Base-by-base conservation (phyloP, 345 rosid species). In the Mangifera indica region DNA sequence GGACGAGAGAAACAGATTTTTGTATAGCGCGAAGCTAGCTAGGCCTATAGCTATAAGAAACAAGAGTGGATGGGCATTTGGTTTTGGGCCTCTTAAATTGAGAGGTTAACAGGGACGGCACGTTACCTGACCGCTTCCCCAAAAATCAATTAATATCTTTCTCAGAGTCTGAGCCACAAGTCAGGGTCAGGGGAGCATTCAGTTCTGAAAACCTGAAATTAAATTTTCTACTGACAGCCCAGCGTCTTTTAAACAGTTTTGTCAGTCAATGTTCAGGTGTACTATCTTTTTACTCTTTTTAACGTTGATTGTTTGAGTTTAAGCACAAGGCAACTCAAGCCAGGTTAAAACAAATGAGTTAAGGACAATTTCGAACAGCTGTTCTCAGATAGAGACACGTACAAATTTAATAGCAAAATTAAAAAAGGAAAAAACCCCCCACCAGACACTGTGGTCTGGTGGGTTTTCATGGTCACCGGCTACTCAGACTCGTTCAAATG, bases 101-200 rank as follows among this genome's bases (percentile, higher is more conserved):
- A 17, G 4, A 22, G 67, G 66, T 15, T 57, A 48, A 24, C 66
- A 70, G 29, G 48, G 26, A 60, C 73, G 66, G 66, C 66, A 70
- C 74, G 46, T 14, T 29, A 12, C 17, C 26, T 26, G 64, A n/a
- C 29, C 25, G 45, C 4, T 60, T 25, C 32, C 58, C 40, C 40
- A 37, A 18, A 10, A 40, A 44, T 24, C 45, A 58, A 57, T 11
- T 42, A 44, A 26, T 32, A 13, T 14, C 13, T 3, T 15, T 48
- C 6, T 37, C 1, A 54, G 0, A 1, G 5, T 21, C 0, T 9
- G 42, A 22, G 63, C 53, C 42, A 55, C 42, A 9, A 69, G 57
- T 69, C 57, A 20, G 37, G 15, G 52, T 22, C 12, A 14, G 1
- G 14, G 40, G 21, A 22, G 26, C 62, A 9, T 55, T 15, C 20